phyloP scores from a whole-genome alignment of 805 yeast species.

The Dipodascus albidus region DNA sequence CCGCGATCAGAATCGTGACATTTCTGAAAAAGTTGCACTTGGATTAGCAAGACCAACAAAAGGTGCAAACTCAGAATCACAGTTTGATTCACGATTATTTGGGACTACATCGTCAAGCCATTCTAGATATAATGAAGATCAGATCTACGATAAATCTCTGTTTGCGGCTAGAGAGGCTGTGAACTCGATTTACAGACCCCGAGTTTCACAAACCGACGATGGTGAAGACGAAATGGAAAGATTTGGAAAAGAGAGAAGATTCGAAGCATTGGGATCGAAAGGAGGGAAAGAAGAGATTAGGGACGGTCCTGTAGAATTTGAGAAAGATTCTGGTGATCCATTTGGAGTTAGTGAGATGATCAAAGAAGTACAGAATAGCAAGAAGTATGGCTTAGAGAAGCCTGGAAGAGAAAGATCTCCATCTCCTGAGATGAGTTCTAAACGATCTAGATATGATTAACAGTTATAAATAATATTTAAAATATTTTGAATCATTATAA shows the following conservation, averaged over 20 bases:
- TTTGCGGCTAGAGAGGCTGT: conserved; percentile 43
- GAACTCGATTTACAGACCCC: conserved; percentile 37
- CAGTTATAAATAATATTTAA: no score
- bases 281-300: conserved; percentile 13
- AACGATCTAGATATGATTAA: background rate
- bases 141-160: conserved; percentile 47
- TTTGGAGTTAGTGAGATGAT: conserved; percentile 9
- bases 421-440: background rate
- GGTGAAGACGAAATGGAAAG: conserved; percentile 17
- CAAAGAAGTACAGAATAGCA: conserved; percentile 7
- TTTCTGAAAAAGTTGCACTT: conserved; percentile 44
- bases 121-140: conserved; percentile 29
- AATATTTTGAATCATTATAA: no score
- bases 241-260: conserved; percentile 18
- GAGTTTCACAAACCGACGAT: conserved; percentile 20
- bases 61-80: conserved; percentile 27
- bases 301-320: conserved; percentile 39
- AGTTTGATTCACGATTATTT: conserved; percentile 50
- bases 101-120: conserved; percentile 32
- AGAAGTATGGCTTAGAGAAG: background rate
- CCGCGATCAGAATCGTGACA: conserved; percentile 35
- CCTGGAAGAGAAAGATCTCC: background rate
- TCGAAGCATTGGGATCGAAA: conserved; percentile 18
- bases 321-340: conserved; percentile 24
- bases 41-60: conserved; percentile 35